These are phyloP conservation scores for Rhodotorula sp. DNA, from an alignment of 1,284 basidiomycete species.

Conservation along the genomic window DNA sequence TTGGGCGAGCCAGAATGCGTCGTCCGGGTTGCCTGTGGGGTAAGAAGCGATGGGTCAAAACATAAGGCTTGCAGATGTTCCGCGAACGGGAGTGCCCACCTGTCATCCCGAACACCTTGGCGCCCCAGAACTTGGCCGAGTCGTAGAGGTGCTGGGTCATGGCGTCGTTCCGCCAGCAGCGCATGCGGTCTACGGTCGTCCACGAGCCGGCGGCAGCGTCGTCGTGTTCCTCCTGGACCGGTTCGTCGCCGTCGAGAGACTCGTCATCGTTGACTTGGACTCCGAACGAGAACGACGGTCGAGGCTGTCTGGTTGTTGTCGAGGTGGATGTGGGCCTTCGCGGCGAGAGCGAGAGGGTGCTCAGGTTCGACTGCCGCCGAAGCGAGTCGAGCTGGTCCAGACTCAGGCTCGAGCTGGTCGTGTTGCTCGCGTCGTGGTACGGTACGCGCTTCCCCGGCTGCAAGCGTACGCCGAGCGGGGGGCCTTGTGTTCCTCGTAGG, in stretches of 20 bases:
- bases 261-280: conserved; percentile 46
- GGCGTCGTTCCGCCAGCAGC: conserved; percentile 94
- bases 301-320: not conserved
- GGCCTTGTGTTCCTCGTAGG: not conserved
- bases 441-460: not conserved
- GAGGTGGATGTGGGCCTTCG: conserved; percentile 16
- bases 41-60: not conserved
- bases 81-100: too few relatives aligned
- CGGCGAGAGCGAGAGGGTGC: conserved; percentile 38
- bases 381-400: conserved; percentile 29
- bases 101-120: conserved; percentile 91
- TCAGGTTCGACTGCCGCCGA: conserved; percentile 25
- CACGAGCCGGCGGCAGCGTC: conserved; percentile 51
- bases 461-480: not conserved
- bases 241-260: conserved; percentile 53
- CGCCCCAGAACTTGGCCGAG: conserved; percentile 97
- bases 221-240: conserved; percentile 56
- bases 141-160: conserved; percentile 97
- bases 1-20: conserved; percentile 98
- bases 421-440: conserved; percentile 2
- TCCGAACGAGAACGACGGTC: not conserved
- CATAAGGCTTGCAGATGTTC: too few relatives aligned
- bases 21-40: conserved; percentile 76
- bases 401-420: conserved; percentile 14
- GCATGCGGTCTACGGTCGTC: conserved; percentile 89